Base-by-base conservation (phyloP, 129 eudicot species). In the Helichrysum umbraculigerum region DNA sequence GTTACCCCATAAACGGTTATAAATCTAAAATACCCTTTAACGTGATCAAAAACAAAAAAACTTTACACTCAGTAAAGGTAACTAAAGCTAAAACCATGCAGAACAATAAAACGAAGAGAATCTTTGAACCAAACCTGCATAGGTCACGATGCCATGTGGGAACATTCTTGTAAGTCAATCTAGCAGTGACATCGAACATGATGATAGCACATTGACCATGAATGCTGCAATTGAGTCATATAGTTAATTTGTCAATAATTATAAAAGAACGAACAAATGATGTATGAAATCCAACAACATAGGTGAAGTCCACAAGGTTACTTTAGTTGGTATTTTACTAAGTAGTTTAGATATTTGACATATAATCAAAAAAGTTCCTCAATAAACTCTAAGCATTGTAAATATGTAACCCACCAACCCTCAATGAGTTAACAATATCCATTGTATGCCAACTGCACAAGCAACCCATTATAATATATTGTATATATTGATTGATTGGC, bases 141-240 rank as follows among this genome's bases (percentile, higher is more conserved):
- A 90, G 92, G 85, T 90, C 96, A 35, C 96, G 86, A 70, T 90
- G 96, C 96, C 96, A 90, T 8, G 96, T 90, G 47, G 92, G 96
- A 11, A 90, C 96, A 77, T 90, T 90, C 81, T 90, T 90, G 81
- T 90, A 90, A 2, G 96, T 90, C 90, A 87, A 35, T 29, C 92
- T 79, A 6, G 96, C 96, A 19, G 96, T 90, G 17, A 90, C 96
- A 44, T 90, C 96, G 66, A 90, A 89, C 96, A 89, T 89, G 77
- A 89, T 87, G 78, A 89, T 87, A 33, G 96, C 96, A 39, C 96
- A 89, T 73, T 90, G 92, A 30, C 96, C 96, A 32, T 90, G 96
- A 83, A 90, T 90, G 81, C 96, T 90, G 96, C 83, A 85, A 34
- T 34, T 12, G 7, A 63, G 10, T 21, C 30, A 14, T 66, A 73